A percentile compares a stretch with the other conserved stretches of the same genome.
Evolutionary conservation across 257 asterid genomes (phyloP).

Genomic region (Solanum dulcamara): DNA sequence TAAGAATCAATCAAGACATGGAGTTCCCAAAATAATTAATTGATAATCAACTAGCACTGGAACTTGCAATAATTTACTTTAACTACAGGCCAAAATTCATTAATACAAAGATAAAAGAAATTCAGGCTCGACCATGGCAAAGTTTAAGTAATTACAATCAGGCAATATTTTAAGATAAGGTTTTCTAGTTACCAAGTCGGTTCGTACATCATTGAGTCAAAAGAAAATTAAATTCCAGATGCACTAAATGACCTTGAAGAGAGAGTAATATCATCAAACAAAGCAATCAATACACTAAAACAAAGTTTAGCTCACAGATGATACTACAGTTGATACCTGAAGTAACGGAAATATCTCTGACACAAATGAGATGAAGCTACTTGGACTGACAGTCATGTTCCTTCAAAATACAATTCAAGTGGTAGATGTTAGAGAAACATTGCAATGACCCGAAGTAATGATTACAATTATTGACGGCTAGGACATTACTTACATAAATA

Average conservation of each 20-base stretch:
- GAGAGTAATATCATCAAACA: background rate
- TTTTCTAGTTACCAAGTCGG: background rate
- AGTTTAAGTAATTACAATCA: background rate
- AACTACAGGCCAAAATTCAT: background rate
- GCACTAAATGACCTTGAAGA: background rate
- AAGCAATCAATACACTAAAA: slow-evolving; percentile 1
- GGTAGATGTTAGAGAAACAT: slow-evolving; percentile 16
- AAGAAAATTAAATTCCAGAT: background rate
- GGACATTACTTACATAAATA: background rate
- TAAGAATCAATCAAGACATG: background rate
- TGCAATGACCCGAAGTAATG: background rate
- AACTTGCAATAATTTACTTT: background rate
- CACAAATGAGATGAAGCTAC: slow-evolving; percentile 74
- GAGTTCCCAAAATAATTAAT: background rate
- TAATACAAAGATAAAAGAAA: background rate
- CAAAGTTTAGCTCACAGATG: background rate
- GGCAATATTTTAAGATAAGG: background rate
- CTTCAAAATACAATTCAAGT: slow-evolving; percentile 37
- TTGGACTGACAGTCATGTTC: slow-evolving; percentile 44
- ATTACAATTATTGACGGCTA: background rate
- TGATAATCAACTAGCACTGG: background rate
- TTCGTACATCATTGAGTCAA: background rate
- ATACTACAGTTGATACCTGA: slow-evolving; percentile 43
- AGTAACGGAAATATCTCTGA: slow-evolving; percentile 73
- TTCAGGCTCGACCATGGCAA: background rate